Evolutionary conservation across 768 basidiomycete species (phyloP).

Genomic region (Podaxis sp.): DNA sequence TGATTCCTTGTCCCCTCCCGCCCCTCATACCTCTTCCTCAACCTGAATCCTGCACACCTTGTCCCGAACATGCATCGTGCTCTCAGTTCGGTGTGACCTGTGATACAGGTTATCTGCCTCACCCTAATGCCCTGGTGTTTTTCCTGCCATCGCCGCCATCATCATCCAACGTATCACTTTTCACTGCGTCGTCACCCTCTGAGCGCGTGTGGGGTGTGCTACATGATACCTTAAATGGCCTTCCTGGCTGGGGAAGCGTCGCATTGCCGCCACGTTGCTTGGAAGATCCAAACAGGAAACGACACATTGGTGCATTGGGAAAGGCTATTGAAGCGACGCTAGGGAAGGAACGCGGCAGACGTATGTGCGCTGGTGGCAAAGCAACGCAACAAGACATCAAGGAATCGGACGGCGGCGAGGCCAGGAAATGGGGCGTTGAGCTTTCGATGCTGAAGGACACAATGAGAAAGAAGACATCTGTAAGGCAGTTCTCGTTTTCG

Average conservation of each 20-base stretch:
- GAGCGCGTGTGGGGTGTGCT: conserved; percentile 48
- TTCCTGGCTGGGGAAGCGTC: conserved; percentile 76
- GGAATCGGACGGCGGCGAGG: conserved; percentile 63
- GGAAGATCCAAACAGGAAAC: conserved; percentile 75
- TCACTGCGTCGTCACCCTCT: conserved; percentile 38
- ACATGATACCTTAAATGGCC: conserved; percentile 54
- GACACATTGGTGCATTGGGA: conserved; percentile 71
- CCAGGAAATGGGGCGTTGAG: conserved; percentile 74
- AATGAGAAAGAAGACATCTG: conserved; percentile 58
- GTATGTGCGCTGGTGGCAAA: conserved; percentile 59
- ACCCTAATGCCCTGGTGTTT: conserved; percentile 58
- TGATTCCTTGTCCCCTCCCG: conserved; percentile 49
- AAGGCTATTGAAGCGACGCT: conserved; percentile 68
- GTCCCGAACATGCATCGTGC: conserved; percentile 70
- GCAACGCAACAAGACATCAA: conserved; percentile 24
- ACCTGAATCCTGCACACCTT: conserved; percentile 69
- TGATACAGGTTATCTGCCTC: conserved; percentile 65
- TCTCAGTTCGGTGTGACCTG: conserved; percentile 57
- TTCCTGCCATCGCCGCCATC: conserved; percentile 42
- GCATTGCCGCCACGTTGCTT: conserved; percentile 75
- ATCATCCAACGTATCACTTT: conserved; percentile 35
- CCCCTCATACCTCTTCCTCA: conserved; percentile 54
- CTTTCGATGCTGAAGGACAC: conserved; percentile 54
- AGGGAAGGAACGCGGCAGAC: conserved; percentile 61
- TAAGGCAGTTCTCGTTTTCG: conserved; percentile 30